Evolutionary conservation across 2,329 filamentous ascomycete species (phyloP).

Genomic region (Botrytis cinerea): DNA sequence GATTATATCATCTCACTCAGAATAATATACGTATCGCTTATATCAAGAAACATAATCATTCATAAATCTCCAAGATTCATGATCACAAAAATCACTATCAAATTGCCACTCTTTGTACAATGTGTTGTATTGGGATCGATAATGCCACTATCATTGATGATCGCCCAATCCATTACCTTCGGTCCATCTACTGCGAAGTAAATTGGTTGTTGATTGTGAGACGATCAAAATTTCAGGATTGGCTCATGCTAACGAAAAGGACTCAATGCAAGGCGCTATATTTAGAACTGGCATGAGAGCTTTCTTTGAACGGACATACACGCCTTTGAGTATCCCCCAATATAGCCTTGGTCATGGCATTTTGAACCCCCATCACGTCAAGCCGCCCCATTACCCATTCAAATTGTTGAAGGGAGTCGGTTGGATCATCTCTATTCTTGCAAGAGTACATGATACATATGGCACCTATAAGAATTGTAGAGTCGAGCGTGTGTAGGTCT

Average conservation of each 20-base stretch:
- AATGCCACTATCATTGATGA: constrained; percentile 14
- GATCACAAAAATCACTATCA: constrained; percentile 53
- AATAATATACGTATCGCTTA: background rate
- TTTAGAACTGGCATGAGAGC: constrained; percentile 34
- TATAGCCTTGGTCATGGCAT: constrained; percentile 55
- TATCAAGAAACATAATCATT: constrained; percentile 45
- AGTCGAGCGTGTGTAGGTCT: constrained; percentile 65
- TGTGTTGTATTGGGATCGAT: background rate
- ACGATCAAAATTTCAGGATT: constrained; percentile 47
- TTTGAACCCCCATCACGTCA: constrained; percentile 54
- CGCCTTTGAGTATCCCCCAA: constrained; percentile 56
- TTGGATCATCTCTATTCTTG: constrained; percentile 52
- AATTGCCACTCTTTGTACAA: constrained; percentile 48
- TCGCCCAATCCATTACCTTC: background rate
- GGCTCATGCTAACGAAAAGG: constrained; percentile 5
- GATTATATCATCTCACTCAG: background rate
- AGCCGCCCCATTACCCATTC: constrained; percentile 61
- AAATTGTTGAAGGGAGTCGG: constrained; percentile 57
- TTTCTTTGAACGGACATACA: constrained; percentile 54
- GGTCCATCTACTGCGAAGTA: constrained; percentile 50
- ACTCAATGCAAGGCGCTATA: constrained; percentile 18
- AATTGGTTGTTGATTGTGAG: constrained; percentile 57
- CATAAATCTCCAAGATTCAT: constrained; percentile 57
- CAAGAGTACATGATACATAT: constrained; percentile 61
- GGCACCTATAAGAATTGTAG: constrained; percentile 60